A percentile compares a stretch with the other conserved stretches of the same genome.
Conservation (phyloP, 1,284 basidiomycete genomes). For the Marasmius fiardii region DNA sequence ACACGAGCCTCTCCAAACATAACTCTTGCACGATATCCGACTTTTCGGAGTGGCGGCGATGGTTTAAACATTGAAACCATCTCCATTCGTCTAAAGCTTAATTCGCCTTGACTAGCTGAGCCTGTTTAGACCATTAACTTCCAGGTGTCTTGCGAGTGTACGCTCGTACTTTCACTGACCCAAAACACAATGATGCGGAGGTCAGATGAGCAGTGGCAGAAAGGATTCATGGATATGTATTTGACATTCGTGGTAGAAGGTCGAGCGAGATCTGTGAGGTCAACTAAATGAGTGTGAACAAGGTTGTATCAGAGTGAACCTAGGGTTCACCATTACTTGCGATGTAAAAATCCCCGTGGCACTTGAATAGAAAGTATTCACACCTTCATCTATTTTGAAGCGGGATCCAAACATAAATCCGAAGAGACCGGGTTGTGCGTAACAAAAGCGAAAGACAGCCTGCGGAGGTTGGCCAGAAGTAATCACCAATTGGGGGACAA, state of each 20-base stretch:
- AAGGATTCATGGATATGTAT: too few species aligned
- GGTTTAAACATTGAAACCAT: neutral
- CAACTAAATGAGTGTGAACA: too few species aligned
- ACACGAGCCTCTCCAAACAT: neutral
- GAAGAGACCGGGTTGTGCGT: neutral
- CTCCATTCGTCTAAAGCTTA: neutral
- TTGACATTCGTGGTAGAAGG: too few species aligned
- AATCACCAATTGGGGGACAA: neutral
- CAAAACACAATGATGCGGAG: too few species aligned
- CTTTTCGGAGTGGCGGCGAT: neutral
- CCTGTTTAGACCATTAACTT: neutral
- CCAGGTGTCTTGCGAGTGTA: too few species aligned
- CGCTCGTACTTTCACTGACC: too few species aligned
- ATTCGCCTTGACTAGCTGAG: neutral
- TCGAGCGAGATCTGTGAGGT: too few species aligned
- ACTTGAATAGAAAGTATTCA: too few species aligned
- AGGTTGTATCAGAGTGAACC: too few species aligned
- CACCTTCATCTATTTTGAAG: neutral
- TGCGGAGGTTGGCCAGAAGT: neutral
- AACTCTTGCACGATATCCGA: neutral
- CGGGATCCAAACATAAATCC: neutral
- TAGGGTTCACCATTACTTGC: too few species aligned
- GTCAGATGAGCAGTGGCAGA: too few species aligned
- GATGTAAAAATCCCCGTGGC: too few species aligned
- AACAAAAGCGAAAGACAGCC: neutral